Base-by-base conservation (phyloP, 2,329 filamentous ascomycete species). In the Sclerotinia nivalis region DNA sequence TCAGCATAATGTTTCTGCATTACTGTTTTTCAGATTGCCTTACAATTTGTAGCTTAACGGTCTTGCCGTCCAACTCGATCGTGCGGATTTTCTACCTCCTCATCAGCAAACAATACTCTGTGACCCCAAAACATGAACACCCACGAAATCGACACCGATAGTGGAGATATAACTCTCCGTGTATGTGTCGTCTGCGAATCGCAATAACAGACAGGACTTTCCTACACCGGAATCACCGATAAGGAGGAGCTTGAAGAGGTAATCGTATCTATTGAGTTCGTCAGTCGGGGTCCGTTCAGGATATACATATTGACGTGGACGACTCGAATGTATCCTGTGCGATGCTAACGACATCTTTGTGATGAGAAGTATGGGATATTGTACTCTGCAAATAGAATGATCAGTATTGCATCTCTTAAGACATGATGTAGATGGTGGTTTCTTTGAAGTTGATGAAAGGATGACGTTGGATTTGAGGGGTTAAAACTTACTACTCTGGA, bases 211-310 rank as follows among this genome's bases (percentile, higher is more conserved):
- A 85, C 96, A 99, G 80, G 96, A 99, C 91, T 99, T 99, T 91
- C 96, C 96, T 80, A 99, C 96, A 89, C 96, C 96, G 82, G 96
- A 99, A 83, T 99, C 96, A 84, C 96, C 96, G 89, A 99, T 99
- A 86, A 99, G 95, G 84, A 99, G 93, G 76, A 99, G 93, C 90
- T 99, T 99, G 90, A 99, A 99, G 80, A 99, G 93, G 84, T 99
- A 99, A 83, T 99, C 96, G 92, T 99, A 99, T 96, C 96, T 98
- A 80, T 71, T 70, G 70, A 65, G 49, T 66, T 72, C 69, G 73
- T 79, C 60, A 65, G 50, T 61, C 34, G 50, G 47, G n/a, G 47
- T 40, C n/a, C 28, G 28, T 62, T 62, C 67, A 69, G 59, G 50
- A 31, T 47, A 66, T 55, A 56, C 61, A 74, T 72, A n/a, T 65